Evolutionary conservation across 257 asterid species (phyloP).

Genomic region (Nicotiana undulata): DNA sequence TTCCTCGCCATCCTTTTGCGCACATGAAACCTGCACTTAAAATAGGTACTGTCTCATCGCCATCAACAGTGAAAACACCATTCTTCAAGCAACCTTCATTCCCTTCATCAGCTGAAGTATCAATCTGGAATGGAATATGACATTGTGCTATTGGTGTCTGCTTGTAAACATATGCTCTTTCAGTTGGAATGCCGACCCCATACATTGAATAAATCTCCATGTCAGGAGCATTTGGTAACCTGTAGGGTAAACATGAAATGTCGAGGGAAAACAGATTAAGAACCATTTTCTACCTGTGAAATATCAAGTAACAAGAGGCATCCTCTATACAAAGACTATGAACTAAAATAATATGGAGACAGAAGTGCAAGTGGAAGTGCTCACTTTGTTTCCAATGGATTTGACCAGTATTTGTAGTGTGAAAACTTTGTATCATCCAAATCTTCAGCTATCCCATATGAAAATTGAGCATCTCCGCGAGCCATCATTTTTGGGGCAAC

Average conservation of each 20-base stretch:
- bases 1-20: slow-evolving; percentile 88
- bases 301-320: not conserved
- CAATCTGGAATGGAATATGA: slow-evolving; percentile 71
- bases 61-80: slow-evolving; percentile 61
- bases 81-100: slow-evolving; percentile 45
- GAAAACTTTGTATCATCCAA: slow-evolving; percentile 68
- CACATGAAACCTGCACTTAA: slow-evolving; percentile 78
- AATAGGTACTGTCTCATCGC: slow-evolving; percentile 76
- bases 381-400: slow-evolving; percentile 89
- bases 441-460: slow-evolving; percentile 79
- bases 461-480: slow-evolving; percentile 71
- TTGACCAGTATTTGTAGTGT: slow-evolving; percentile 88
- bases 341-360: not conserved
- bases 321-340: not conserved
- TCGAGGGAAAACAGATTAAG: not conserved
- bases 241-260: slow-evolving; percentile 9
- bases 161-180: slow-evolving; percentile 62
- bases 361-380: not conserved
- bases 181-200: slow-evolving; percentile 72
- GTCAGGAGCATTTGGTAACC: slow-evolving; percentile 82
- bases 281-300: not conserved
- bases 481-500: slow-evolving; percentile 88
- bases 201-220: slow-evolving; percentile 75
- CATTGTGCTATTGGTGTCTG: slow-evolving; percentile 48
- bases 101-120: slow-evolving; percentile 51